Conservation (phyloP, 163 green algal species). For the Volvox carteri region DNA sequence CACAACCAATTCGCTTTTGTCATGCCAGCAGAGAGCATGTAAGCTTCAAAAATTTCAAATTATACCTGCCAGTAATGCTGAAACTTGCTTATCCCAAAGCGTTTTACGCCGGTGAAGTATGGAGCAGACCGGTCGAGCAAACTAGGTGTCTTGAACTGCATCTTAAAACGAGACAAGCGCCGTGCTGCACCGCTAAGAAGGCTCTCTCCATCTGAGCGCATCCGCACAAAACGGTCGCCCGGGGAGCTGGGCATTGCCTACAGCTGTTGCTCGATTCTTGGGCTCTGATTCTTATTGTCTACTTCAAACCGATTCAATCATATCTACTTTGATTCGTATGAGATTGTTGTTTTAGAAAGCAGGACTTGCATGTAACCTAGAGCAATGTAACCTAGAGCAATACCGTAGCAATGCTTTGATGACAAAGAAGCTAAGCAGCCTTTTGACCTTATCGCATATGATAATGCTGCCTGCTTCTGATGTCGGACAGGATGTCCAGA, state of each 20-base stretch:
- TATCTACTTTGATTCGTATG: neutral
- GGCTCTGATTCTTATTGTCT: neutral
- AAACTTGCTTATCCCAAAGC: slow-evolving; percentile 54
- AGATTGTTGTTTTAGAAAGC: neutral
- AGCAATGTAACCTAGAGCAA: neutral
- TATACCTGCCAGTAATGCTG: slow-evolving; percentile 48
- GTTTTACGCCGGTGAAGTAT: slow-evolving; percentile 61
- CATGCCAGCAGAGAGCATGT: neutral
- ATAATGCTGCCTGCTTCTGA: neutral
- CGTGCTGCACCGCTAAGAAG: slow-evolving; percentile 10
- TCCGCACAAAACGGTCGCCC: slow-evolving; percentile 24
- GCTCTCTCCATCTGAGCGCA: neutral
- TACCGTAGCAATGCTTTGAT: neutral
- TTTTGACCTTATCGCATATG: neutral
- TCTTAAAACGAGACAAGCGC: neutral
- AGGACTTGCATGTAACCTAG: neutral
- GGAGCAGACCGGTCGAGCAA: slow-evolving; percentile 27
- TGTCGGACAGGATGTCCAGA: neutral
- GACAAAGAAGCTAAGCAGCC: neutral
- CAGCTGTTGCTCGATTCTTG: neutral
- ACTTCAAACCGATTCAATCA: neutral
- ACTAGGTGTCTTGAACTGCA: slow-evolving; percentile 19
- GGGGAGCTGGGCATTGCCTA: neutral
- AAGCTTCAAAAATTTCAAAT: neutral
- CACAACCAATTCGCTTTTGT: neutral